These are phyloP conservation scores for Ustilago cynodontis DNA, from an alignment of 1,284 basidiomycete genomes.

Conservation along the genomic window DNA sequence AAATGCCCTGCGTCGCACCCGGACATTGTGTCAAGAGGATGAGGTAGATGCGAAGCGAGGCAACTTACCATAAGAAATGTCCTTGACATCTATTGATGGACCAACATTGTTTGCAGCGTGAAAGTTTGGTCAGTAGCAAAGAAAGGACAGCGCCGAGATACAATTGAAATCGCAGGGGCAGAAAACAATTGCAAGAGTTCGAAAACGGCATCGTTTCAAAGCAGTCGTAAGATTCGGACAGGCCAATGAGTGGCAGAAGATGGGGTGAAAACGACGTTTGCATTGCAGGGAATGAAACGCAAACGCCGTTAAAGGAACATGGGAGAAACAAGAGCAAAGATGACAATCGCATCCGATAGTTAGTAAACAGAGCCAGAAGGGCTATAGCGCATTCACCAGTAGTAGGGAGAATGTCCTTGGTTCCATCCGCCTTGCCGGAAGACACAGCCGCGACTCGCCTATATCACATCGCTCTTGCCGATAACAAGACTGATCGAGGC, in stretches of 20 bases:
- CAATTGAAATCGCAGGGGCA: conserved; percentile 9
- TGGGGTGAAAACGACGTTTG: conserved; percentile 54
- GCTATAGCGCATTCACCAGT: conserved; percentile 3
- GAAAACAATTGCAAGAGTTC: conserved; percentile 13
- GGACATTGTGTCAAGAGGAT: background rate
- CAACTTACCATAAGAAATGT: conserved; percentile 88
- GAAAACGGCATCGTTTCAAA: conserved; percentile 40
- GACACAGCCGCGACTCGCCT: background rate
- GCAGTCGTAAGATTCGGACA: conserved; percentile 28
- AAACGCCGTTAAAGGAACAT: conserved; percentile 47
- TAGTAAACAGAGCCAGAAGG: conserved; percentile 42
- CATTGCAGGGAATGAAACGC: conserved; percentile 61
- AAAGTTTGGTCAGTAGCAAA: conserved; percentile 30
- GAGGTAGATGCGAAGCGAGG: background rate
- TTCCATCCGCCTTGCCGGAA: background rate
- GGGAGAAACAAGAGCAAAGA: conserved; percentile 19
- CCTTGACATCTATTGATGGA: conserved; percentile 83
- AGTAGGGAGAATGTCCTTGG: background rate
- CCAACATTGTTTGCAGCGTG: conserved; percentile 14
- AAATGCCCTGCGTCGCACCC: background rate
- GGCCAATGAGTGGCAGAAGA: conserved; percentile 17
- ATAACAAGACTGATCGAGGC: background rate
- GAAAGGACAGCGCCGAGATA: conserved; percentile 34
- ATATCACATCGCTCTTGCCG: background rate
- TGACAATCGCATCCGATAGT: conserved; percentile 49